Evolutionary conservation across 2,329 filamentous ascomycete species (phyloP), one percentile per base, ranked within the genome.

Genomic region (Myrmaecium sp.): DNA sequence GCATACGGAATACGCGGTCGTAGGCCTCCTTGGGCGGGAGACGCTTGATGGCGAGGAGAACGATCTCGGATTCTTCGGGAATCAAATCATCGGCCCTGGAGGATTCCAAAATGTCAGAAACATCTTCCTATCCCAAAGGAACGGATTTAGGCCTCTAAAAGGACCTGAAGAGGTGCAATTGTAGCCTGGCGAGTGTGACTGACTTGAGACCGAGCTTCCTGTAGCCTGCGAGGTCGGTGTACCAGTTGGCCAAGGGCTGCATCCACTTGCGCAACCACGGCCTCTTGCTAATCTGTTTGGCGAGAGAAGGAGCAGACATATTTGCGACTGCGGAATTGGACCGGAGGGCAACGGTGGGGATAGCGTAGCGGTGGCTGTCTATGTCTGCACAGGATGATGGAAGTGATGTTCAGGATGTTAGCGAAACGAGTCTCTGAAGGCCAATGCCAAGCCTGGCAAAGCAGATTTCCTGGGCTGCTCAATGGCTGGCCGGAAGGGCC

Each of bases 1-100:
- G 81, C 58, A 98, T 72, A 51, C 89, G 84, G 75, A 83, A 98
- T 54, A 95, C 73, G 55, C 89, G 86, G 64, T 98, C 89, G 63
- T 95, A 95, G 46, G 75, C 69, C 54, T 89, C 81, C 66, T 91
- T 81, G 46, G 81, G 69, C 31, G 79, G 71, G 36, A 98, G 78
- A 54, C 89, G 82, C 69, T 80, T 79, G 49, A 98, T 69, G 36
- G 89, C 89, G 43, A 75, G 69, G 57, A 89, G 76, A 46, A 93
- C 82, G 31, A 66, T 60, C 46, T 89, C 79, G 64, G 69, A 77
- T 64, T 98, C 89, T 60, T 98, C 89, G 52, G 79, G 72, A 53
- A 94, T 79, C 53, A 98, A 62, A 55, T 98, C 89, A 59, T 98
- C 89, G 66, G 75, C 74, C 58, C 89, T 95, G 52, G 42, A 20